These are phyloP conservation scores for Yamadazyma triangularis DNA, from an alignment of 1,139 yeast genomes.

Conservation along the genomic window DNA sequence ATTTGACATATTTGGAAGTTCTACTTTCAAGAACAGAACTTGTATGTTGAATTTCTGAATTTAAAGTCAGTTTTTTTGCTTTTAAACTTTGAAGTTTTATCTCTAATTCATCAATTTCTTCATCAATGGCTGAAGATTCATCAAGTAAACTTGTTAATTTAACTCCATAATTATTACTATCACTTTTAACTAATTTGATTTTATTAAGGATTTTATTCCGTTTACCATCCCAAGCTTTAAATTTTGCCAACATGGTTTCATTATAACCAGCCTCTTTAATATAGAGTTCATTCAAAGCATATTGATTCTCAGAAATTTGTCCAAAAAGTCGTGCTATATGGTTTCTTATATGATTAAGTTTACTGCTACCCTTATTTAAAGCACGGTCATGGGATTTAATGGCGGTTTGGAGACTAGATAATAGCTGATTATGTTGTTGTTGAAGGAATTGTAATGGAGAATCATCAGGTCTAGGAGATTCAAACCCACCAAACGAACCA, in stretches of 20 bases:
- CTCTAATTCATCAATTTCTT: conserved; percentile 42
- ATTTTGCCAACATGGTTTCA: conserved; percentile 23
- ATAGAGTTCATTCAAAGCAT: conserved; percentile 49
- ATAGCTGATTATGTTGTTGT: conserved; percentile 14
- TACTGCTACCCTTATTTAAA: conserved; percentile 28
- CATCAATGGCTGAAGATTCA: conserved; percentile 30
- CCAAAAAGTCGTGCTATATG: conserved; percentile 23
- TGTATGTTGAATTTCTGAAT: conserved; percentile 44
- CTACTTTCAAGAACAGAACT: conserved; percentile 53
- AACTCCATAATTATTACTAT: conserved; percentile 40
- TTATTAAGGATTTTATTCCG: conserved; percentile 30
- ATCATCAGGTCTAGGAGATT: not conserved
- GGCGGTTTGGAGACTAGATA: conserved; percentile 19
- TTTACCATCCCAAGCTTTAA: conserved; percentile 43
- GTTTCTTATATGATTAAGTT: conserved; percentile 24
- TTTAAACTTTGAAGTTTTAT: conserved; percentile 28
- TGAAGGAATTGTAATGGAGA: conserved; percentile 29
- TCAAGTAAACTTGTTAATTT: conserved; percentile 35
- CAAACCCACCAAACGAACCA: not conserved
- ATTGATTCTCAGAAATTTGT: conserved; percentile 39
- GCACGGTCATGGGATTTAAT: conserved; percentile 19
- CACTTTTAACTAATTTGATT: conserved; percentile 39
- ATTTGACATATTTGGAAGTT: conserved; percentile 39
- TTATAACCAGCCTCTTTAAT: conserved; percentile 31
- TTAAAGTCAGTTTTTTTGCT: conserved; percentile 32